Evolutionary conservation across 768 basidiomycete genomes (phyloP).

Genomic region (Tulasnella sp.): DNA sequence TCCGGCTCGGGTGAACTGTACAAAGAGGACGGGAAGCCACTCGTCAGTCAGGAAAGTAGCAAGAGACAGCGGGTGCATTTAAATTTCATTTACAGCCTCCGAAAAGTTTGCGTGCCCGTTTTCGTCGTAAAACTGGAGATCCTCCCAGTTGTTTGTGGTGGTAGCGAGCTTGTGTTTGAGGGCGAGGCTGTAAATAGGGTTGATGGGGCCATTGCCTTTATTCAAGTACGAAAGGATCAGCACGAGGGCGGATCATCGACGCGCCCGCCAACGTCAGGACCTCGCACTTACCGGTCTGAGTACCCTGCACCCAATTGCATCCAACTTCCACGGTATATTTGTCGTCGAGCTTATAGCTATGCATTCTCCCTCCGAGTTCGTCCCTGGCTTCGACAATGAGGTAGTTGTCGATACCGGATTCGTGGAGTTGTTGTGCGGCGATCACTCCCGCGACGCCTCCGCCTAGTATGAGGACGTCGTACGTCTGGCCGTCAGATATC

Average conservation of each 20-base stretch:
- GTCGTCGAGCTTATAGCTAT: slow-evolving; percentile 41
- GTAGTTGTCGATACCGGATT: slow-evolving; percentile 48
- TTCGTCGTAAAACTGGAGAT: slow-evolving; percentile 11
- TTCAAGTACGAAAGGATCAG: too few relatives aligned
- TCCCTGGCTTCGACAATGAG: slow-evolving; percentile 52
- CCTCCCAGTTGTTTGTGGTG: slow-evolving; percentile 9
- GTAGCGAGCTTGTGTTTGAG: background rate
- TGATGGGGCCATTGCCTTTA: slow-evolving; percentile 39
- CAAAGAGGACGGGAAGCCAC: background rate
- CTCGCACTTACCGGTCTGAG: slow-evolving; percentile 34
- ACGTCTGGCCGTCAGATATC: background rate
- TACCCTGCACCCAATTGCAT: slow-evolving; percentile 40
- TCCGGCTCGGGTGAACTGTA: background rate
- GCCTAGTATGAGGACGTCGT: slow-evolving; percentile 50
- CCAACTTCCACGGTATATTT: slow-evolving; percentile 45
- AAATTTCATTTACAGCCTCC: background rate
- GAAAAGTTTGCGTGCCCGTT: background rate
- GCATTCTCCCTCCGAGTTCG: slow-evolving; percentile 57
- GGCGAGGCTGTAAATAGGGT: slow-evolving; percentile 54
- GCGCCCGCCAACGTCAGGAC: too few relatives aligned
- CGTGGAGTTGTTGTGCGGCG: slow-evolving; percentile 49
- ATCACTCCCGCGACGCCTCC: slow-evolving; percentile 60
- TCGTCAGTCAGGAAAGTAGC: background rate
- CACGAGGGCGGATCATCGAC: too few relatives aligned
- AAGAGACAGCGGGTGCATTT: too few relatives aligned